These are phyloP conservation scores for Ustilago crameri DNA, from an alignment of 1,284 basidiomycete species.

Conservation along the genomic window DNA sequence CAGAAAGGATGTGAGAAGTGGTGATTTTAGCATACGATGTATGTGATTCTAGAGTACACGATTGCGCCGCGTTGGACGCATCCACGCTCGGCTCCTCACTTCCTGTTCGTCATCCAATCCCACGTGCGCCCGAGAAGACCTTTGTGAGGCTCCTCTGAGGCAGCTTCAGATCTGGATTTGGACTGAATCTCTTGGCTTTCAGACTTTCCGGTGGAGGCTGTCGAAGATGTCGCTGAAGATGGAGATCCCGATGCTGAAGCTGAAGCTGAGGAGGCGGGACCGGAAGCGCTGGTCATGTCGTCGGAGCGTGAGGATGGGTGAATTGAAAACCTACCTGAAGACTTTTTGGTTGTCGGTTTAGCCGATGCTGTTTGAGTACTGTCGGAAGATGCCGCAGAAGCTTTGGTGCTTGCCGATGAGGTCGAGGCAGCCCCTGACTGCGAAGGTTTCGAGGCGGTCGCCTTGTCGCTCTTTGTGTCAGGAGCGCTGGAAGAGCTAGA, in stretches of 20 bases:
- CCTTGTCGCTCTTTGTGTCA: conserved; percentile 14
- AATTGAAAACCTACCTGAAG: conserved; percentile 49
- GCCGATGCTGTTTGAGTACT: conserved; percentile 9
- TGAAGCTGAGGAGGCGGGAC: neutral
- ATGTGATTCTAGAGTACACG: conserved; percentile 19
- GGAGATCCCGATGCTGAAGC: too few relatives aligned
- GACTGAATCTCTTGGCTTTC: neutral
- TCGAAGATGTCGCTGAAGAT: conserved; percentile 7
- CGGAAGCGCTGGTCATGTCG: conserved; percentile 11
- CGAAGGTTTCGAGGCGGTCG: conserved; percentile 8
- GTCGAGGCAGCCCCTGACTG: conserved; percentile 2
- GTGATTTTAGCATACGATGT: conserved; percentile 27
- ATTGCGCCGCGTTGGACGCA: neutral
- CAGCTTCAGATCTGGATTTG: neutral
- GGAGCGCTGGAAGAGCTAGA: neutral
- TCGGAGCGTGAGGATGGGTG: conserved; percentile 47
- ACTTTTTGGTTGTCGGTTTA: conserved; percentile 25
- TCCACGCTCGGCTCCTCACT: neutral
- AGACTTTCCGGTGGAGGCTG: neutral
- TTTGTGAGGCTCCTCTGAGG: conserved; percentile 8
- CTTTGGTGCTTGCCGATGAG: conserved; percentile 12
- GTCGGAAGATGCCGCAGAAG: conserved; percentile 15
- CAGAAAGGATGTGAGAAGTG: conserved; percentile 13
- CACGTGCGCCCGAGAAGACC: conserved; percentile 33
- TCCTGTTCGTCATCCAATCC: conserved; percentile 39